These are phyloP conservation scores for Aspergillus felis DNA, from an alignment of 2,329 filamentous ascomycete genomes.

Conservation along the genomic window DNA sequence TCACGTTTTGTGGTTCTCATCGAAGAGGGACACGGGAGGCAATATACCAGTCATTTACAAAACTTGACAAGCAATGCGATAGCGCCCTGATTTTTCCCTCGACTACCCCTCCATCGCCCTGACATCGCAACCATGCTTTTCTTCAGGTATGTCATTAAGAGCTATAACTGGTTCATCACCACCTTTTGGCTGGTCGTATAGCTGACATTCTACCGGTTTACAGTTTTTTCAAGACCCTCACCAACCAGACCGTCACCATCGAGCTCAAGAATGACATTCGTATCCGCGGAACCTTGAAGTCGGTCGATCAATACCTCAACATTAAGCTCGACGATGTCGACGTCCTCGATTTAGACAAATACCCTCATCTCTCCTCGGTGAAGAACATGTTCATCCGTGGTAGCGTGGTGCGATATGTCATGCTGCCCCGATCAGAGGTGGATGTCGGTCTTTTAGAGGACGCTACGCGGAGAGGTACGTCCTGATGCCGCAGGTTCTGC, in stretches of 20 bases:
- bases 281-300: slow-evolving; percentile 92
- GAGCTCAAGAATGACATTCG: slow-evolving; percentile 99
- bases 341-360: slow-evolving; percentile 89
- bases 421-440: slow-evolving; percentile 75
- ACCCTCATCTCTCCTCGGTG: slow-evolving; percentile 85
- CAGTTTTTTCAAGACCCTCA: slow-evolving; percentile 98
- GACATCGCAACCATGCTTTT: slow-evolving; percentile 45
- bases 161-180: not conserved
- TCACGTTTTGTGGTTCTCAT: not conserved
- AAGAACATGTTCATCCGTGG: slow-evolving; percentile 96
- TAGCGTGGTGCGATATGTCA: slow-evolving; percentile 88
- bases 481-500: not conserved
- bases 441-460: slow-evolving; percentile 86
- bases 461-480: slow-evolving; percentile 76
- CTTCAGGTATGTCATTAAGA: slow-evolving; percentile 43
- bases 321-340: slow-evolving; percentile 97
- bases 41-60: not conserved
- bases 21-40: not conserved
- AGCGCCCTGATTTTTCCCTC: not conserved
- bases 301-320: slow-evolving; percentile 97
- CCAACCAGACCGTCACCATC: slow-evolving; percentile 94
- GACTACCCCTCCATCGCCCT: slow-evolving; percentile 1
- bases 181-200: not conserved
- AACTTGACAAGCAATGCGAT: slow-evolving; percentile 9
- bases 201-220: not conserved